Evolutionary conservation across 192 early-diverging fungal genomes (phyloP).

Genomic region (Helicostylum pulchrum): DNA sequence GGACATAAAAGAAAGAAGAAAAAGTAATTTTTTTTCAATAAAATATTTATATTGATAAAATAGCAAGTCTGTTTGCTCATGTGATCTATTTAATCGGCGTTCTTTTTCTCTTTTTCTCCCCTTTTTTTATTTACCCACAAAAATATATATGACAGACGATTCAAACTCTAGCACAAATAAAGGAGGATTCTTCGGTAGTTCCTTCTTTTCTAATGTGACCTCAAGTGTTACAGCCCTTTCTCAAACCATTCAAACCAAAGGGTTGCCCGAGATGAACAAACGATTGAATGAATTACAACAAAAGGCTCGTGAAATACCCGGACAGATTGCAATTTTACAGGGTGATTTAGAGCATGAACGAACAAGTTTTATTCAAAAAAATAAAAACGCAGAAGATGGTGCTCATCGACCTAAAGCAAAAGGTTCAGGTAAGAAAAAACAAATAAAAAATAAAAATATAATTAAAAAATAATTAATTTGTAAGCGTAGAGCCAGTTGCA

Average conservation of each 20-base stretch:
- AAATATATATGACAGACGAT: too few species aligned
- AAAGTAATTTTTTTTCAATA: too few species aligned
- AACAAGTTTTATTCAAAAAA: slow-evolving; percentile 47
- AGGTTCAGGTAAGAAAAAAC: slow-evolving; percentile 37
- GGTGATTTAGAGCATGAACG: slow-evolving; percentile 44
- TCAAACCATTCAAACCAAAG: slow-evolving; percentile 13
- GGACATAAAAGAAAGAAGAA: too few species aligned
- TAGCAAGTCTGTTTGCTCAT: too few species aligned
- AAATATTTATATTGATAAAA: too few species aligned
- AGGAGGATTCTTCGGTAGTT: background rate
- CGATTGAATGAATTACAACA: slow-evolving; percentile 27
- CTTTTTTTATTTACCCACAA: too few species aligned
- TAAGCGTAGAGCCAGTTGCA: slow-evolving; percentile 39
- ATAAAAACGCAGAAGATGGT: slow-evolving; percentile 10
- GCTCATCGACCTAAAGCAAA: background rate
- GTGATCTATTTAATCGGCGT: too few species aligned
- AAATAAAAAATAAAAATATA: slow-evolving; percentile 17
- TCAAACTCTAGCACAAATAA: too few species aligned
- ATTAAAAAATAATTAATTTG: background rate
- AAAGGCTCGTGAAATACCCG: slow-evolving; percentile 23
- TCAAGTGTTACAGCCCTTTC: slow-evolving; percentile 14
- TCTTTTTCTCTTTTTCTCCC: too few species aligned
- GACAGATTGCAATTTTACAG: slow-evolving; percentile 25
- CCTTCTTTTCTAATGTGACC: slow-evolving; percentile 12
- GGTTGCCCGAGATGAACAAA: slow-evolving; percentile 20